Percentiles rank a stretch among this genome's conserved stretches.
Conservation (phyloP, 164 flowering plant genomes). For the Echeveria elegans region DNA sequence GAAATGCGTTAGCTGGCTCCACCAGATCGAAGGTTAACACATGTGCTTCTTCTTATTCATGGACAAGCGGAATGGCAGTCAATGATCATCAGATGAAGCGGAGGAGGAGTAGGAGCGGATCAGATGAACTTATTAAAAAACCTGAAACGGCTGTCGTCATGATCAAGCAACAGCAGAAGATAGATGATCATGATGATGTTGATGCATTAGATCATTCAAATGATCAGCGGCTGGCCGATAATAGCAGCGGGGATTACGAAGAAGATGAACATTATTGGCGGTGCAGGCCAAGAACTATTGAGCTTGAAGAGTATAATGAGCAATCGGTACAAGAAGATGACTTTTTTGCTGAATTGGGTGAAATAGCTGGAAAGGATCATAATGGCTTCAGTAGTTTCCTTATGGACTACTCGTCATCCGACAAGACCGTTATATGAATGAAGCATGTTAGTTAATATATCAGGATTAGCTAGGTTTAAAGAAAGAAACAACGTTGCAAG, state of each 20-base stretch:
- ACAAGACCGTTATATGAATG: not conserved
- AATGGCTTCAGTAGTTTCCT: not conserved
- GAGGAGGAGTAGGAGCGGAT: not conserved
- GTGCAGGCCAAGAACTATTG: not conserved
- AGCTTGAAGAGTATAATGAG: not conserved
- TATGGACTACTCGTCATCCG: not conserved
- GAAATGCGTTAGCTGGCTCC: slow-evolving; percentile 3
- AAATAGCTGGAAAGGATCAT: not conserved
- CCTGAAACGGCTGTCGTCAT: not conserved
- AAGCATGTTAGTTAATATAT: not conserved
- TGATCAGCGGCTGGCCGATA: not conserved
- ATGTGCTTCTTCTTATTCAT: not conserved
- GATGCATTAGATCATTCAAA: not conserved
- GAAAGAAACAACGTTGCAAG: no score
- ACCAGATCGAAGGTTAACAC: slow-evolving; percentile 5
- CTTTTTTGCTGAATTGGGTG: slow-evolving; percentile 4
- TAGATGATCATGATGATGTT: not conserved
- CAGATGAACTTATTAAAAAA: not conserved
- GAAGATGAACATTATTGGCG: not conserved
- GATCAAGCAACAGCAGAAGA: not conserved
- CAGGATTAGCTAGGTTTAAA: no score
- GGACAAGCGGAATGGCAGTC: not conserved
- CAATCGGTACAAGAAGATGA: slow-evolving; percentile 3
- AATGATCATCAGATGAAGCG: not conserved
- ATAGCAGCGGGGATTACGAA: not conserved